Percentiles rank a stretch among this genome's conserved stretches.
Conservation (phyloP, 1,139 yeast genomes). For the Pichia sp. region DNA sequence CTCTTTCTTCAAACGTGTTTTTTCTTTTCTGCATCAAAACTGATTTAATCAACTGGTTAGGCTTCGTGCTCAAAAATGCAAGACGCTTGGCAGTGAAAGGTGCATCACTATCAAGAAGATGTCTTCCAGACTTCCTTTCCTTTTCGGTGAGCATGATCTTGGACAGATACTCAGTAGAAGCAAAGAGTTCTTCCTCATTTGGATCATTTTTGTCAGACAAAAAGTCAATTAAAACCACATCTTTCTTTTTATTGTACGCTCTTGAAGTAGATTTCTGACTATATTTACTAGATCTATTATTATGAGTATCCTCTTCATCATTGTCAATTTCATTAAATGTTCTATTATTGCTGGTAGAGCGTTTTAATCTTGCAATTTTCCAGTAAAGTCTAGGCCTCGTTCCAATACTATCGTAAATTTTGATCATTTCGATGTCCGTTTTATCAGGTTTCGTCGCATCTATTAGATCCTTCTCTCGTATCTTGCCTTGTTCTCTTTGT, state of each 20-base stretch:
- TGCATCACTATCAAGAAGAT: constrained; percentile 48
- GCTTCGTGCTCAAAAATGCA: constrained; percentile 44
- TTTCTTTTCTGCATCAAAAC: constrained; percentile 29
- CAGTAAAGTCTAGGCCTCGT: constrained; percentile 86
- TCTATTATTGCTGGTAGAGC: background rate
- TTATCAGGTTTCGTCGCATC: constrained; percentile 29
- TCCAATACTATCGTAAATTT: constrained; percentile 36
- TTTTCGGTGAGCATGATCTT: constrained; percentile 30
- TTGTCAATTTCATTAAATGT: background rate
- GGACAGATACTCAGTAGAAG: constrained; percentile 29
- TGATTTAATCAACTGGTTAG: constrained; percentile 28
- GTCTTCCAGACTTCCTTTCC: constrained; percentile 26
- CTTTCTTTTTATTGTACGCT: constrained; percentile 18
- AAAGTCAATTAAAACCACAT: constrained; percentile 29
- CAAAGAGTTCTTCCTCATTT: constrained; percentile 38
- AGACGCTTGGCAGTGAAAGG: constrained; percentile 47
- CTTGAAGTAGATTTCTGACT: background rate
- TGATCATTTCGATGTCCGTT: constrained; percentile 36
- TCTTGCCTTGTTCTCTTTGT: constrained; percentile 25
- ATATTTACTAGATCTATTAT: background rate
- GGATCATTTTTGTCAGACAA: constrained; percentile 37
- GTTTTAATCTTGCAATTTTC: constrained; percentile 50
- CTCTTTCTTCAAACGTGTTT: constrained; percentile 27
- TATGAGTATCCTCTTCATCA: background rate
- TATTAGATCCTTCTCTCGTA: background rate